These are phyloP conservation scores for Xylaria sp. DNA, from an alignment of 2,329 filamentous ascomycete species.

Conservation along the genomic window DNA sequence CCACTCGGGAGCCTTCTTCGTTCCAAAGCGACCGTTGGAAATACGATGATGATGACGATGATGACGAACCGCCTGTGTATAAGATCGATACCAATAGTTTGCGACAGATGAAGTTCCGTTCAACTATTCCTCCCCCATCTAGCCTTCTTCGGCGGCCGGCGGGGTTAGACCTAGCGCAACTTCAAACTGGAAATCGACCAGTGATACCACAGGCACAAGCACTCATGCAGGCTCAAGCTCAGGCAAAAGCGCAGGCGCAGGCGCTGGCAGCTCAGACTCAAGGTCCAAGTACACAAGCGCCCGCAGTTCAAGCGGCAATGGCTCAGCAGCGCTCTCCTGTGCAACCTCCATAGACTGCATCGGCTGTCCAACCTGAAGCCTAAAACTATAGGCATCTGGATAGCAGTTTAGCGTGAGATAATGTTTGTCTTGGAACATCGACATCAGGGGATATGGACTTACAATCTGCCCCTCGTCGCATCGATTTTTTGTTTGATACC, in stretches of 20 bases:
- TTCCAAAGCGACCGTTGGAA: slow-evolving; percentile 77
- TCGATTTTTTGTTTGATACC: slow-evolving; percentile 39
- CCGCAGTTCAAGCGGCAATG: slow-evolving; percentile 23
- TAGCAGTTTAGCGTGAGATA: slow-evolving; percentile 11
- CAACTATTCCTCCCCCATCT: slow-evolving; percentile 65
- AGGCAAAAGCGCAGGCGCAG: slow-evolving; percentile 36
- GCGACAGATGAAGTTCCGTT: slow-evolving; percentile 68
- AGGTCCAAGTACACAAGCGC: slow-evolving; percentile 33
- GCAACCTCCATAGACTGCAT: slow-evolving; percentile 28
- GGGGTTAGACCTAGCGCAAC: slow-evolving; percentile 47
- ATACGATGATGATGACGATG: slow-evolving; percentile 82
- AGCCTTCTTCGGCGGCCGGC: slow-evolving; percentile 56
- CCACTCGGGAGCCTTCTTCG: slow-evolving; percentile 47
- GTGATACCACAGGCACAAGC: slow-evolving; percentile 42
- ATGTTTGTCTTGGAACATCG: slow-evolving; percentile 5
- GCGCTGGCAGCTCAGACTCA: slow-evolving; percentile 37
- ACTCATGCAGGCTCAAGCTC: slow-evolving; percentile 37
- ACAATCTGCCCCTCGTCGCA: slow-evolving; percentile 21
- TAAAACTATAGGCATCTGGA: slow-evolving; percentile 1
- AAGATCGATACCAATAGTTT: slow-evolving; percentile 78
- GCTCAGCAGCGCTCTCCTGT: slow-evolving; percentile 24
- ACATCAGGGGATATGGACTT: slow-evolving; percentile 10
- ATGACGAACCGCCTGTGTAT: slow-evolving; percentile 80
- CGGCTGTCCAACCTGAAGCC: slow-evolving; percentile 5
- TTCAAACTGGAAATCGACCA: slow-evolving; percentile 42